Percentiles rank a stretch among this genome's conserved stretches.
Evolutionary conservation across 2,329 filamentous ascomycete genomes (phyloP).

Genomic region (Colletotrichum cuscutae): DNA sequence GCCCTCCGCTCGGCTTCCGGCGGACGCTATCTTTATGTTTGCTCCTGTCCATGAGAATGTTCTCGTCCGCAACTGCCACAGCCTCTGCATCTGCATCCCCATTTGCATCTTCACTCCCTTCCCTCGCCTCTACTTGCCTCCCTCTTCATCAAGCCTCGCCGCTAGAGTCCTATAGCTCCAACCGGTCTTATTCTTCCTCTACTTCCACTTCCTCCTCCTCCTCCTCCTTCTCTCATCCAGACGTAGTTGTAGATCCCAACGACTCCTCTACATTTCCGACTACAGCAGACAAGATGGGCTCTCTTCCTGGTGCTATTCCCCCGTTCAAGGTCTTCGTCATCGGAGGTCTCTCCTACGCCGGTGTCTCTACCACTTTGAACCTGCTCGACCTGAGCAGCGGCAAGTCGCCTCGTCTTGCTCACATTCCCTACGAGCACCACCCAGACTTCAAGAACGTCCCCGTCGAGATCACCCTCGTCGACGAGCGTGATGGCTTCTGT

Average conservation of each 20-base stretch:
- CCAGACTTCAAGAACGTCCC: slow-evolving; percentile 58
- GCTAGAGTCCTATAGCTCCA: slow-evolving; percentile 6
- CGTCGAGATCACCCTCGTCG: slow-evolving; percentile 78
- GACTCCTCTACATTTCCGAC: not conserved
- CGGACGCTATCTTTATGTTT: slow-evolving; percentile 26
- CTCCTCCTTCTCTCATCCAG: not conserved
- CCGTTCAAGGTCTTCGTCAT: slow-evolving; percentile 71
- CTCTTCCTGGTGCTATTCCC: slow-evolving; percentile 33
- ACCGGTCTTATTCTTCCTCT: not conserved
- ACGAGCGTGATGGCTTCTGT: slow-evolving; percentile 89
- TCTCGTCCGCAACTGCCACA: slow-evolving; percentile 8
- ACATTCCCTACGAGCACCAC: slow-evolving; percentile 50
- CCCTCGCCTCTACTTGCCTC: slow-evolving; percentile 18
- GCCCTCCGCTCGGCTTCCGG: slow-evolving; percentile 30
- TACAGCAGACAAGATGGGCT: slow-evolving; percentile 32
- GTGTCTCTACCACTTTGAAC: slow-evolving; percentile 73
- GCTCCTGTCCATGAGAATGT: slow-evolving; percentile 13
- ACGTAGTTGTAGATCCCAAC: slow-evolving; percentile 2
- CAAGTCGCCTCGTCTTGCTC: slow-evolving; percentile 57
- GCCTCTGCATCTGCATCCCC: not conserved
- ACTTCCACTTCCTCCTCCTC: not conserved
- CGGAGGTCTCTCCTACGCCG: slow-evolving; percentile 76
- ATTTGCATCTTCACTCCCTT: slow-evolving; percentile 16
- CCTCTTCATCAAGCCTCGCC: not conserved
- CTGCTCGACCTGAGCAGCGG: slow-evolving; percentile 74